Base-by-base conservation (phyloP, 179 eudicot species). In the Silene vulgaris region DNA sequence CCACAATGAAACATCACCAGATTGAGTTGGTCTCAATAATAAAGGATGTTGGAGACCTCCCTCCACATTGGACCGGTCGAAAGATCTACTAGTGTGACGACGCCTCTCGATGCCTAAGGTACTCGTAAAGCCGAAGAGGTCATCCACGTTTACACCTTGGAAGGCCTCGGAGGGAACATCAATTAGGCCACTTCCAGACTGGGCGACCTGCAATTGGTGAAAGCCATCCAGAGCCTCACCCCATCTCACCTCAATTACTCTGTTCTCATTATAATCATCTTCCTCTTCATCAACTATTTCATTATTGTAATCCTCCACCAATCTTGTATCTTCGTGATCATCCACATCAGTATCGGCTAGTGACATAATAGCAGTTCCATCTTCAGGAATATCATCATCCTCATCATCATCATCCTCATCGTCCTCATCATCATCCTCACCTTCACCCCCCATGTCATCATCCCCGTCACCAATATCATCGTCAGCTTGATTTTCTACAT, bases 131-230 rank as follows among this genome's bases (percentile, higher is more conserved):
- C 97, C 97, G 79, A 96, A 93, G 71, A 93, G 89, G 77, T 96
- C 99, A 85, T 96, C 99, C 77, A 96, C 97, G 76, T 96, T 93
- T 59, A 91, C 96, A 72, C 98, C 98, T 84, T 93, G 97, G 80
- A 93, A 91, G 69, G 97, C 89, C 76, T 93, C 98, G 72, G 96
- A 87, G 14, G 93, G 83, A 79, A 87, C 91, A 82, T 95, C 96
- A 80, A 90, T 82, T 73, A 93, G 86, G 29, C 92, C 87, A 83
- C 88, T 85, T 37, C 85, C 82, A 75, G 92, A 81, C 78, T 96
- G 97, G 80, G 91, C 87, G 75, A 88, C 97, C 84, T 93, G 98
- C 78, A 92, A 78, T 79, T 94, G 96, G 83, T 92, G 92, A 80
- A 92, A 83, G 26, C 96, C 99, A 88, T 90, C 98, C 72, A 96